Evolutionary conservation across 2,329 filamentous ascomycete species (phyloP), one percentile per base, ranked within the genome.

Genomic region (Phyllosticta ampelicida): DNA sequence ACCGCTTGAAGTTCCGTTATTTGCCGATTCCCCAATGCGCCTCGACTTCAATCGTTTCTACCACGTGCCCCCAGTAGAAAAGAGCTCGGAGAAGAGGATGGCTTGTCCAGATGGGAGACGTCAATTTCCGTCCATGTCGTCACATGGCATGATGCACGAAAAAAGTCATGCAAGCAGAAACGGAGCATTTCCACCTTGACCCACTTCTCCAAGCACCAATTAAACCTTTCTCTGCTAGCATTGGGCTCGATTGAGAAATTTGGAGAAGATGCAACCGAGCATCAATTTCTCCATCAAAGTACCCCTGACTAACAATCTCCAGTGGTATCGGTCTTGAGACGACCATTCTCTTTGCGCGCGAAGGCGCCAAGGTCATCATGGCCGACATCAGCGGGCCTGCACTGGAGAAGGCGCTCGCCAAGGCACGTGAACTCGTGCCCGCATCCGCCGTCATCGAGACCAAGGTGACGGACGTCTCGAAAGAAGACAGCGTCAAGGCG

Each of bases 271-370:
- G 29, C 9, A 3, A 3, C 29, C 1, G 9, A 8, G 3, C 9
- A 20, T 20, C 9, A 2, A 4, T 49, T 55, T 19, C 53, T 26
- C 19, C 6, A 18, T 2, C 11, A 10, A 19, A 9, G 16, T 18
- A 19, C 53, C 21, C 16, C 10, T 26, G 44, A 29, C 53, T 16
- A 58, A 44, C 20, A 9, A 19, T 5, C 20, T 13, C 20, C 68
- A 91, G 91, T 68, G 91, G 91, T 68, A 96, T 96, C 68, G 91
- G 91, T 64, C 86, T 96, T 53, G 90, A 96, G 77, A 96, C 91
- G 1, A 83, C 82, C 58, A 91, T 96, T 65, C 86, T 96, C 60
- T 95, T 96, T 69, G 86, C 86, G 60, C 87, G 87, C 63, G 91
- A 96, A 77, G 91, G 90, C 62, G 91, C 90, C 68, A 86, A 82